Conservation (phyloP, 225 moss, liverwort and hornwort species). For the Polytrichum commune region DNA sequence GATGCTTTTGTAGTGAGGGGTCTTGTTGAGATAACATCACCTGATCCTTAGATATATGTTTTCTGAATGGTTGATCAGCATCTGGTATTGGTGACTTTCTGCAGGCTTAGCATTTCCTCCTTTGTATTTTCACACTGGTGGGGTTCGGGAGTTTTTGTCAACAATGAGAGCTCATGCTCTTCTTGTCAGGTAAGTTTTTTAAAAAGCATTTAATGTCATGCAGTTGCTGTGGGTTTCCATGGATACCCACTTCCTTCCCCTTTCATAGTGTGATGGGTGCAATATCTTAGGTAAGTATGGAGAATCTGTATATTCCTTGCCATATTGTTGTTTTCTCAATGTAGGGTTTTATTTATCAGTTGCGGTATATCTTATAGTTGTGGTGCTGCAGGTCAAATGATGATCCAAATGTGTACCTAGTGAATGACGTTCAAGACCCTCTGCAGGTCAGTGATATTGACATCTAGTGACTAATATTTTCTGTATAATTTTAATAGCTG, state of each 20-base stretch:
- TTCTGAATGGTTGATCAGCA: background rate
- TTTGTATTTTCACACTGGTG: conserved; percentile 89
- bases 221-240: too few species aligned
- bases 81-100: conserved; percentile 9
- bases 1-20: background rate
- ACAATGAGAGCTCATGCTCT: conserved; percentile 71
- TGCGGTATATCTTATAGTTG: too few species aligned
- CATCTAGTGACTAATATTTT: background rate
- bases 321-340: too few species aligned
- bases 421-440: conserved; percentile 94
- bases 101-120: conserved; percentile 88
- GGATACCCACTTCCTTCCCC: too few species aligned
- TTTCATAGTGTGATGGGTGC: too few species aligned
- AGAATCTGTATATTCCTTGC: too few species aligned
- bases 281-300: too few species aligned
- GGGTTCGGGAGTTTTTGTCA: conserved; percentile 85
- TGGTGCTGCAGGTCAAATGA: conserved; percentile 70
- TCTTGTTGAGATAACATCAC: too few species aligned
- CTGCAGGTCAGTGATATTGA: conserved; percentile 61
- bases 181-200: conserved; percentile 64
- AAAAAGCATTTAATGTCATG: background rate
- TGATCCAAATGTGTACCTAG: conserved; percentile 94
- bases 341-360: too few species aligned
- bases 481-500: background rate
- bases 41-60: background rate